Conservation (phyloP, 2,329 filamentous ascomycete genomes). For the Fusarium dlaminii region DNA sequence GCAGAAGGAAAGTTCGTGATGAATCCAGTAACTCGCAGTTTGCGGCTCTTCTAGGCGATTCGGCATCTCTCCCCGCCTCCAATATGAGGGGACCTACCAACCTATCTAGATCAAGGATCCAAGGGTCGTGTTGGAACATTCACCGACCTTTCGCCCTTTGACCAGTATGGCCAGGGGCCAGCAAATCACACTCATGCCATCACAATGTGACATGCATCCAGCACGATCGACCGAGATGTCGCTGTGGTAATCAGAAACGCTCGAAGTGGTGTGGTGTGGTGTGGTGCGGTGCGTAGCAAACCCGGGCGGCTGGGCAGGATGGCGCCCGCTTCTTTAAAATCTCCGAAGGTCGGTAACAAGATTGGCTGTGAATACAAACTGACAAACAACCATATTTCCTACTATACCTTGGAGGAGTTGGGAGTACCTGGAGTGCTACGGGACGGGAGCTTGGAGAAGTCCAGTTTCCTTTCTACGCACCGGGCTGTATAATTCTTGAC, state of each 20-base stretch:
- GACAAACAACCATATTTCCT: neutral
- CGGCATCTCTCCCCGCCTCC: neutral
- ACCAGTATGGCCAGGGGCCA: neutral
- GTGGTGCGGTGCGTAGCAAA: slow-evolving; percentile 1
- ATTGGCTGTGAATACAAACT: neutral
- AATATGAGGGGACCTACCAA: neutral
- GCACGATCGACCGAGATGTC: neutral
- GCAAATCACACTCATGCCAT: slow-evolving; percentile 1
- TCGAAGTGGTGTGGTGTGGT: neutral
- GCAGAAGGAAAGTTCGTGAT: neutral
- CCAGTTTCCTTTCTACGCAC: neutral
- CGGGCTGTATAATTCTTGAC: neutral
- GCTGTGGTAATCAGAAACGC: neutral
- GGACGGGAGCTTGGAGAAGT: neutral
- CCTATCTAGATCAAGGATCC: neutral
- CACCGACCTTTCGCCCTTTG: slow-evolving; percentile 13
- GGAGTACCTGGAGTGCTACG: neutral
- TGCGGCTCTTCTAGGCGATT: neutral
- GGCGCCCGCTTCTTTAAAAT: neutral
- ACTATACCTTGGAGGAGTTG: neutral
- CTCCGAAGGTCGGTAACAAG: neutral
- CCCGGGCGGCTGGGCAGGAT: slow-evolving; percentile 6
- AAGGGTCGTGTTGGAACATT: slow-evolving; percentile 1
- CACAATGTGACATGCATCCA: neutral
- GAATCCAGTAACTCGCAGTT: neutral